phyloP scores from a whole-genome alignment of 2,329 filamentous ascomycete genomes.

The Akanthomyces dipterigenus region DNA sequence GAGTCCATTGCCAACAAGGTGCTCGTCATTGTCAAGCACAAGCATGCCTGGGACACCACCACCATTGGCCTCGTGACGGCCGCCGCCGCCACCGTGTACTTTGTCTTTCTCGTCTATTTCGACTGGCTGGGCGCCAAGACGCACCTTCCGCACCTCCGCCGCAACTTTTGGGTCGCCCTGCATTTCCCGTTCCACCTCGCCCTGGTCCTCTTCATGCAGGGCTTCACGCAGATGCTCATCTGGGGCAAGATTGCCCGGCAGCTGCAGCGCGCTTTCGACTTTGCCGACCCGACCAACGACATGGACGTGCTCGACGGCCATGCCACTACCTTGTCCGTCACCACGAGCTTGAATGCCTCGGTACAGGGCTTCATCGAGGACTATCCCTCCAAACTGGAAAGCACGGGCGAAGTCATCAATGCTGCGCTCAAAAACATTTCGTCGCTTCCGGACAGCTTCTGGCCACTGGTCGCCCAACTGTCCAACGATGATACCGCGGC shows the following conservation, averaged over 20 bases:
- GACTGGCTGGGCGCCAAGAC: slow-evolving; percentile 57
- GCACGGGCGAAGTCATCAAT: slow-evolving; percentile 17
- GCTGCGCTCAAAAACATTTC: slow-evolving; percentile 23
- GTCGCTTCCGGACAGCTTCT: slow-evolving; percentile 22
- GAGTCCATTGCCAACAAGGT: slow-evolving; percentile 50
- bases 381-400: slow-evolving; percentile 22
- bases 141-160: slow-evolving; percentile 48
- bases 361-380: slow-evolving; percentile 19
- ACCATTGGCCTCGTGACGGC: slow-evolving; percentile 36
- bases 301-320: slow-evolving; percentile 18
- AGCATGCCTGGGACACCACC: slow-evolving; percentile 31
- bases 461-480: slow-evolving; percentile 16
- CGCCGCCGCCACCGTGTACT: slow-evolving; percentile 35
- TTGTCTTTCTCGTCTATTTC: slow-evolving; percentile 43
- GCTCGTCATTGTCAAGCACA: slow-evolving; percentile 40
- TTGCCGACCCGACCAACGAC: slow-evolving; percentile 13
- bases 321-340: slow-evolving; percentile 11
- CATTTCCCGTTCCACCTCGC: slow-evolving; percentile 60
- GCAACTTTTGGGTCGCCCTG: slow-evolving; percentile 50
- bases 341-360: slow-evolving; percentile 2
- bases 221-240: slow-evolving; percentile 49
- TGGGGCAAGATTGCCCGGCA: slow-evolving; percentile 35
- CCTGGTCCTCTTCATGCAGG: slow-evolving; percentile 58
- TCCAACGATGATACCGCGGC: slow-evolving; percentile 4
- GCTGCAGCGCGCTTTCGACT: slow-evolving; percentile 16